These are phyloP conservation scores for Polysphondylium violaceum DNA, from an alignment of 78 protist species.

Conservation along the genomic window DNA sequence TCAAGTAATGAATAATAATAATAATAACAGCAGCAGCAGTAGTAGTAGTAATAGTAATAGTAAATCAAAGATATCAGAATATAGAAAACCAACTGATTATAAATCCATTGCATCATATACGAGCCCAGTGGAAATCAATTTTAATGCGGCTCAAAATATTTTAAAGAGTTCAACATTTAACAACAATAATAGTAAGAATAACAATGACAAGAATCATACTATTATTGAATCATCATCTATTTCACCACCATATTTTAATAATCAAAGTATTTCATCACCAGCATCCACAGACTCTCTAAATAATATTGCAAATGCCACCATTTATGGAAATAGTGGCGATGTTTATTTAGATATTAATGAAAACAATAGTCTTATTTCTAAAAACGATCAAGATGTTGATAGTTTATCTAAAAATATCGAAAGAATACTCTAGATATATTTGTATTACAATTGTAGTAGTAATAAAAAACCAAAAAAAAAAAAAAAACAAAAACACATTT, in stretches of 20 bases:
- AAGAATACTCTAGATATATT: slow-evolving; percentile 7
- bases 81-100: slow-evolving; percentile 75
- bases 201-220: neutral
- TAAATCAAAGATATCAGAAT: slow-evolving; percentile 22
- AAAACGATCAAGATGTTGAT: neutral
- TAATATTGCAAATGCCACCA: neutral
- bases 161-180: neutral
- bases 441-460: neutral
- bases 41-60: slow-evolving; percentile 12
- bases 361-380: neutral
- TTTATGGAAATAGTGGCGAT: neutral
- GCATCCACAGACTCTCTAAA: too few relatives aligned
- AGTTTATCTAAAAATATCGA: slow-evolving; percentile 15
- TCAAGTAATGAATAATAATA: too few relatives aligned
- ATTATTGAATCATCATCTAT: too few relatives aligned
- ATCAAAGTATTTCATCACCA: too few relatives aligned
- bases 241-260: too few relatives aligned
- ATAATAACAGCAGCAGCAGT: too few relatives aligned
- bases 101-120: slow-evolving; percentile 62
- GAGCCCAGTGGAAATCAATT: neutral
- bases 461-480: neutral
- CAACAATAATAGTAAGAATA: neutral
- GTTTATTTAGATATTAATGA: neutral
- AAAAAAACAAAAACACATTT: neutral
- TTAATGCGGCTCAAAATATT: neutral